Evolutionary conservation across 371 early-diverging fungal species (phyloP).

Genomic region (Mucor lusitanicus): DNA sequence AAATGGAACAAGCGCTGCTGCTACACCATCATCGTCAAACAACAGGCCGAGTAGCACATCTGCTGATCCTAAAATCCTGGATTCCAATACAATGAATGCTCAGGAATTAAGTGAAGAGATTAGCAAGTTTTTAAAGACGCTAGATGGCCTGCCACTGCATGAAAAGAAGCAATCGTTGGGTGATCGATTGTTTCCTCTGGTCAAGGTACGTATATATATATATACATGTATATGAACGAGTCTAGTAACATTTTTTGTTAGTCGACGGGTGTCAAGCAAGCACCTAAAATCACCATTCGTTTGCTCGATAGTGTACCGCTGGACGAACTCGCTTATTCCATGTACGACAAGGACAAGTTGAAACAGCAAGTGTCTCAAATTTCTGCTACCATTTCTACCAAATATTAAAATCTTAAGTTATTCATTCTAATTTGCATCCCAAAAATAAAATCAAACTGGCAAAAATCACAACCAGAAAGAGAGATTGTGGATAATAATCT

Average conservation of each 20-base stretch:
- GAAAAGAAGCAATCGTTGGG: slow-evolving; percentile 46
- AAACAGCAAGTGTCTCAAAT: slow-evolving; percentile 14
- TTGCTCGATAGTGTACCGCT: slow-evolving; percentile 51
- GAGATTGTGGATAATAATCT: no score
- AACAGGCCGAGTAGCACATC: not conserved
- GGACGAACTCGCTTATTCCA: slow-evolving; percentile 47
- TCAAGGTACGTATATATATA: slow-evolving; percentile 32
- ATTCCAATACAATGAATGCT: not conserved
- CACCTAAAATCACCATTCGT: slow-evolving; percentile 50
- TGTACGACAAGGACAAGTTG: slow-evolving; percentile 40
- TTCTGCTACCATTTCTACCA: not conserved
- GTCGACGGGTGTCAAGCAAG: slow-evolving; percentile 38
- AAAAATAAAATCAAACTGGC: no score
- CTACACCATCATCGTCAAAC: not conserved
- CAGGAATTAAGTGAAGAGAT: slow-evolving; percentile 24
- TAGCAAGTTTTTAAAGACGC: slow-evolving; percentile 25
- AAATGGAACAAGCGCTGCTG: not conserved
- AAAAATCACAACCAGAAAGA: no score
- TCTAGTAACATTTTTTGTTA: slow-evolving; percentile 6
- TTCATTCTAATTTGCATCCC: not conserved
- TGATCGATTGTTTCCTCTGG: slow-evolving; percentile 41
- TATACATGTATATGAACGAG: not conserved
- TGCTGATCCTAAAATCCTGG: not conserved
- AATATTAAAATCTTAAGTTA: not conserved
- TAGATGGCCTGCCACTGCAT: slow-evolving; percentile 27